Evolutionary conservation across 331 rosid species (phyloP), one percentile per base, ranked within the genome.

Genomic region (Cydonia oblonga): DNA sequence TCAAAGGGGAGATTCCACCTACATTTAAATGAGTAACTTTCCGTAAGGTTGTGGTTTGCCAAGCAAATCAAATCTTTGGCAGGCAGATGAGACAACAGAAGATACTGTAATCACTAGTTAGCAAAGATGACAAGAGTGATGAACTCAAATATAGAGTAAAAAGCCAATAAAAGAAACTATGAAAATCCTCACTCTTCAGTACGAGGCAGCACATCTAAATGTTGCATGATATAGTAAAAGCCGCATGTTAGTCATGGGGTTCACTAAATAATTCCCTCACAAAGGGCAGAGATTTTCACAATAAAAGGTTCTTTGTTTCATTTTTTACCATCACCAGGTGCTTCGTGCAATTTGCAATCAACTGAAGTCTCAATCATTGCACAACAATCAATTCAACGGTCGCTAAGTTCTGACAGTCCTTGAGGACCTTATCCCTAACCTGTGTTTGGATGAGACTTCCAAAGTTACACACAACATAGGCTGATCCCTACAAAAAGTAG

Each of bases 1-100:
- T 70, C 15, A 75, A 35, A 79, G 68, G 29, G 76, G 75, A 24
- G 77, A 77, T 78, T 79, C 84, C 78, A 82, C 84, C 89, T 82
- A 68, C 20, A 66, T 80, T 20, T 56, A 26, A 75, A 82, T 44
- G 40, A 65, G 51, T 11, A 71, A 79, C 16, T 46, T 68, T 75
- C 49, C 0, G 46, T 40, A 40, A 40, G 46, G 46, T 40, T 5
- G 2, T 40, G 46, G 46, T 40, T 40, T 40, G 1, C 46, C 28
- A 35, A 40, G 29, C 7, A 32, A 73, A 24, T 14, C 4, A 16
- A 16, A 40, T 24, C 23, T 23, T 12, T 11, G 26, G 32, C 12
- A 66, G 26, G 32, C 12, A 66, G 35, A 18, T 7, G 3, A 32
- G 32, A 57, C 38, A 51, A 49, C 7, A 62, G 9, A 15, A 19